A percentile compares a stretch with the other conserved stretches of the same genome.
Conservation (phyloP, 2,329 filamentous ascomycete species). For the Phaeosphaeria sp. region DNA sequence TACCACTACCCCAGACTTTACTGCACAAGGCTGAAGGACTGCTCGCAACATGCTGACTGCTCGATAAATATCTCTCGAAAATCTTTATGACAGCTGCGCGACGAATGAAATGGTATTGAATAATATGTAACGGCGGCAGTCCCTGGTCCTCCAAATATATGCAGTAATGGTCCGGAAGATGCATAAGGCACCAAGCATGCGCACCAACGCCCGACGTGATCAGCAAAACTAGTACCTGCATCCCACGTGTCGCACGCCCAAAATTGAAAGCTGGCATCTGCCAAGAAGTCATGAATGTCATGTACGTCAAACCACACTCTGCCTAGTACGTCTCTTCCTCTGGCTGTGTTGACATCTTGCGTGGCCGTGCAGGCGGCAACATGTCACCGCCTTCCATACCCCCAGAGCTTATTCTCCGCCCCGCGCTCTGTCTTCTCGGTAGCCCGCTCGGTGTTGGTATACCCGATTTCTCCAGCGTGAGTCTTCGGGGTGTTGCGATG, state of each 20-base stretch:
- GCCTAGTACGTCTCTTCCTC: slow-evolving; percentile 65
- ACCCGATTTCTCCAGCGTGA: slow-evolving; percentile 54
- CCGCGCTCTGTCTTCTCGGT: slow-evolving; percentile 60
- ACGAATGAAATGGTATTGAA: slow-evolving; percentile 41
- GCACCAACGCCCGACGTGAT: slow-evolving; percentile 1
- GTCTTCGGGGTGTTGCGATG: slow-evolving; percentile 54
- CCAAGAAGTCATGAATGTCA: slow-evolving; percentile 8
- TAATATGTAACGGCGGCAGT: slow-evolving; percentile 29
- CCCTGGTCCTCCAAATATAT: slow-evolving; percentile 10
- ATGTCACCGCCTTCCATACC: slow-evolving; percentile 53
- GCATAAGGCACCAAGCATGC: slow-evolving; percentile 2
- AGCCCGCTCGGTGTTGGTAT: slow-evolving; percentile 58
- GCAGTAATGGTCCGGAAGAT: slow-evolving; percentile 10
- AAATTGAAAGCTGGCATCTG: slow-evolving; percentile 17
- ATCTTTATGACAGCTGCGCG: neutral
- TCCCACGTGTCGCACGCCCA: slow-evolving; percentile 12
- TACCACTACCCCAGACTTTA: slow-evolving; percentile 20
- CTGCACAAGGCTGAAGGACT: neutral
- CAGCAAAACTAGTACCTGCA: slow-evolving; percentile 15
- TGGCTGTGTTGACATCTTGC: slow-evolving; percentile 58
- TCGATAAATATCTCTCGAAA: neutral
- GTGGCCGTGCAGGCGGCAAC: slow-evolving; percentile 54
- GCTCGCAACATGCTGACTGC: neutral
- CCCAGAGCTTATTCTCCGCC: slow-evolving; percentile 47
- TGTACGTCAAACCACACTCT: slow-evolving; percentile 16